Evolutionary conservation across 2,329 filamentous ascomycete species (phyloP).

Genomic region (Fonsecaea monophora): DNA sequence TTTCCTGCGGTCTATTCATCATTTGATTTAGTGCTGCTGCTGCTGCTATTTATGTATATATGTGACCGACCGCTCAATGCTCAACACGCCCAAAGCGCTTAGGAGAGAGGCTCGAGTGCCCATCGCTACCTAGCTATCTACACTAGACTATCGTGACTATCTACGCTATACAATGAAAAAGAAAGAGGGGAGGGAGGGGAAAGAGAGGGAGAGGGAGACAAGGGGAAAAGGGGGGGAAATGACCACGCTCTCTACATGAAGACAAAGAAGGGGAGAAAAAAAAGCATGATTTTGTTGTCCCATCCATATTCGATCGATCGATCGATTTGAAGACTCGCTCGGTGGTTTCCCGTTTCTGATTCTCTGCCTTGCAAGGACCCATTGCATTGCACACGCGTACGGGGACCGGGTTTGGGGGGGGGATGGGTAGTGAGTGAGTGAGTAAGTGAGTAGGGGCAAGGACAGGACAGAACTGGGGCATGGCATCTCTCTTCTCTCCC

Average conservation of each 20-base stretch:
- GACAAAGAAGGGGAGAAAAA: background rate
- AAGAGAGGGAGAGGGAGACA: background rate
- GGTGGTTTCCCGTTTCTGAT: too few species aligned
- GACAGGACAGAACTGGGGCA: too few species aligned
- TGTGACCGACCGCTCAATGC: too few species aligned
- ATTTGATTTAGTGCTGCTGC: background rate
- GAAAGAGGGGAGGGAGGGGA: background rate
- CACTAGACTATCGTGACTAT: constrained; percentile 1
- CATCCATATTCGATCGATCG: too few species aligned
- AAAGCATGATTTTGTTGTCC: background rate
- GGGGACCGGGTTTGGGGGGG: too few species aligned
- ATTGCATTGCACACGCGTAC: too few species aligned
- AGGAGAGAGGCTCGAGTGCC: background rate
- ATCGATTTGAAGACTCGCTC: too few species aligned
- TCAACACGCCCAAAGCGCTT: too few species aligned
- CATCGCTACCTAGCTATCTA: constrained; percentile 12
- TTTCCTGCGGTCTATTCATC: background rate
- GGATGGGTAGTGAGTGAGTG: too few species aligned
- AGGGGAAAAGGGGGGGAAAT: background rate
- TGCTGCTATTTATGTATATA: background rate
- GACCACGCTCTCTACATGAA: constrained; percentile 10
- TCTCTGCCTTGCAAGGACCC: too few species aligned
- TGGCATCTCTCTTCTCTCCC: too few species aligned
- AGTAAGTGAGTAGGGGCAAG: too few species aligned
- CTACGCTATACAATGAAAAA: background rate